Evolutionary conservation across 208 protist species (phyloP).

Genomic region (Wallacemonas sp.): DNA sequence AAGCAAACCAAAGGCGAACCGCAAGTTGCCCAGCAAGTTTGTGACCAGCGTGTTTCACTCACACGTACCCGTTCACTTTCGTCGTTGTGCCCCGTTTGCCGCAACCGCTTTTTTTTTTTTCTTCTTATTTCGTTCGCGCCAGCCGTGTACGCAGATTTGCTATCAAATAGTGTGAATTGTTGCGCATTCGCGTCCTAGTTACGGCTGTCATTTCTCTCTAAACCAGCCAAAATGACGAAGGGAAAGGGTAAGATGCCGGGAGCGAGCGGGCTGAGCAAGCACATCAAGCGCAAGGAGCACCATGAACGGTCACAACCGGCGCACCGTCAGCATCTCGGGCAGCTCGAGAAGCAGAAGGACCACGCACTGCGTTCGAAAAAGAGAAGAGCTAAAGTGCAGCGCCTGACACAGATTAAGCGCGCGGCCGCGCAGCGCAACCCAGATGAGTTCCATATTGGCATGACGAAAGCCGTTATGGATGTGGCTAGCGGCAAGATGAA

Average conservation of each 20-base stretch:
- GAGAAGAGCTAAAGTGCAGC: conserved; percentile 72
- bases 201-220: background rate
- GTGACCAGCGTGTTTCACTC: no score
- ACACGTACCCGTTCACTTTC: no score
- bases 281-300: conserved; percentile 88
- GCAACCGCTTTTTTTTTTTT: no score
- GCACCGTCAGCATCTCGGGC: conserved; percentile 77
- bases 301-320: conserved; percentile 89
- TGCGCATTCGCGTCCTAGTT: no score
- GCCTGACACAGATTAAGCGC: conserved; percentile 76
- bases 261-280: conserved; percentile 78
- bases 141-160: no score
- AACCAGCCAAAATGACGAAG: conserved; percentile 62
- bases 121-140: no score
- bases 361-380: conserved; percentile 84
- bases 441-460: conserved; percentile 94
- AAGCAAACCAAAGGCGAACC: no score
- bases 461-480: conserved; percentile 91
- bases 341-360: conserved; percentile 94
- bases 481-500: conserved; percentile 84
- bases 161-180: no score
- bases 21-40: no score
- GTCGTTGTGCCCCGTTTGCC: no score
- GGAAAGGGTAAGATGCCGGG: conserved; percentile 88
- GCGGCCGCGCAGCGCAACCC: conserved; percentile 90